Base-by-base conservation (phyloP, 805 yeast genomes). In the Metschnikowia lochheadii region DNA sequence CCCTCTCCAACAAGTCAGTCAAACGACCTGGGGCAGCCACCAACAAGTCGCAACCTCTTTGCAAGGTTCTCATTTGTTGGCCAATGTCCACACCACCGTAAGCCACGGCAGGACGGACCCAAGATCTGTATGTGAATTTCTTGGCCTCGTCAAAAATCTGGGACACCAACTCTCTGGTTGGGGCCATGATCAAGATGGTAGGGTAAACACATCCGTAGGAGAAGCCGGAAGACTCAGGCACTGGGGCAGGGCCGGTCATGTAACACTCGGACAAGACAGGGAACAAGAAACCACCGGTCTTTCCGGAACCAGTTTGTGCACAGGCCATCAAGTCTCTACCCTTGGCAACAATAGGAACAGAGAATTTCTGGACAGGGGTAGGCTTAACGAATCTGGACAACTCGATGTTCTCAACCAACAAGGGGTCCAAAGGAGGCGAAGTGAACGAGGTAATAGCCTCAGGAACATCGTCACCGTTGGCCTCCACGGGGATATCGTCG, bases 21-120 rank as follows among this genome's bases (percentile, higher is more conserved):
- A 94, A 81, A 80, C 99, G 92, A 80, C 99, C 99, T 63, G 99
- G 99, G 50, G 99, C 94, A 56, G 99, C 99, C 57, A 94, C 97
- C 61, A 94, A 79, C 60, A 94, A 77, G 70, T 94, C 98, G 70
- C 98, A 92, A 61, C 99, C 99, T 66, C 86, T 83, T 66, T 85
- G 87, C 71, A 94, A 80, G 67, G 86, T 88, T 75, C 89, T 82
- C 65, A 91, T 81, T 79, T 94, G 99, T 57, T 79, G 67, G 59
- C 87, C 84, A 61, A 91, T 85, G 69, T 91, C 97, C 56, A 97
- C 89, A 83, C 99, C 99, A 79, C 99, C 99, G 74, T 94, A 94
- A 35, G 88, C 97, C 50, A 90, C 98, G 69, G 92, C 84, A 46
- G 97, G 94, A 67, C 83, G 85, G 52, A 94, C 97, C 99, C 99